A percentile compares a stretch with the other conserved stretches of the same genome.
Evolutionary conservation across 1,284 basidiomycete genomes (phyloP).

Genomic region (Blastosporella zonata): DNA sequence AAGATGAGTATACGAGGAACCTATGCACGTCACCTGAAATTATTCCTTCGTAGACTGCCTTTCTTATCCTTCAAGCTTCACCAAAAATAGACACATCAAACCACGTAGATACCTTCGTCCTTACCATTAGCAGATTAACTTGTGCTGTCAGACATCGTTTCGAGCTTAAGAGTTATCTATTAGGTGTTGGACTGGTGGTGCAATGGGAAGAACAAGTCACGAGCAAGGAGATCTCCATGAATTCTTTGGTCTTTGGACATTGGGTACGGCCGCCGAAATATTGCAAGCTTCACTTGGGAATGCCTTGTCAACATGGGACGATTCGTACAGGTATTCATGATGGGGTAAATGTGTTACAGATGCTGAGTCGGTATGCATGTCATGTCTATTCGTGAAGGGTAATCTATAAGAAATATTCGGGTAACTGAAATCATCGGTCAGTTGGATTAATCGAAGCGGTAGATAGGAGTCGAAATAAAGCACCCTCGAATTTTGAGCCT

Average conservation of each 20-base stretch:
- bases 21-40: conserved; percentile 16
- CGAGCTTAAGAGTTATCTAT: conserved; percentile 3
- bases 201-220: background rate
- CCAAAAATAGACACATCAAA: conserved; percentile 6
- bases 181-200: background rate
- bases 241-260: too few relatives aligned
- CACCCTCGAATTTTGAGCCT: conserved; percentile 69
- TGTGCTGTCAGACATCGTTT: conserved; percentile 10
- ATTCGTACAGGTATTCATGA: background rate
- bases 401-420: conserved; percentile 66
- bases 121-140: conserved; percentile 12
- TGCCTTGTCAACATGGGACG: too few relatives aligned
- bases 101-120: conserved; percentile 1
- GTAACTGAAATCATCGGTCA: conserved; percentile 40
- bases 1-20: conserved; percentile 23
- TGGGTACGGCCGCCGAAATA: too few relatives aligned
- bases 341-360: conserved; percentile 13
- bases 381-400: conserved; percentile 14
- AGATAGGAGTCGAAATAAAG: conserved; percentile 18
- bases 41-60: conserved; percentile 5
- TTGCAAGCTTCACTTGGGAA: too few relatives aligned
- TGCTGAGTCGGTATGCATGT: conserved; percentile 14
- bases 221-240: background rate
- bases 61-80: conserved; percentile 10
- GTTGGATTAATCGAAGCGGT: conserved; percentile 4